Percentiles rank a stretch among this genome's conserved stretches.
These are phyloP conservation scores for Flaveria ramosissima DNA, from an alignment of 129 eudicot species.

Conservation along the genomic window DNA sequence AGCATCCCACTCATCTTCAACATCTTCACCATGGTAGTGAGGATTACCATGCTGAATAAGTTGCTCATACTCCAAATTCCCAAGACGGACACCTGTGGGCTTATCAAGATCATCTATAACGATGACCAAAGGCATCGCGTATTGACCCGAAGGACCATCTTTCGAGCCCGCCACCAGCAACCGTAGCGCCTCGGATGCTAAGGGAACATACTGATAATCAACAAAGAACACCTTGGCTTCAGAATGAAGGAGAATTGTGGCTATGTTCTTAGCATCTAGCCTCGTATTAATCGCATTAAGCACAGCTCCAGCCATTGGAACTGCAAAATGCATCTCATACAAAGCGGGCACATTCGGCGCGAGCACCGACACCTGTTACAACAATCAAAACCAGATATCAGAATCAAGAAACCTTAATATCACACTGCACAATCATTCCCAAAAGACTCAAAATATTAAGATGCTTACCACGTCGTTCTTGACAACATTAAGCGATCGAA, in stretches of 20 bases:
- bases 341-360: slow-evolving; percentile 81
- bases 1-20: slow-evolving; percentile 61
- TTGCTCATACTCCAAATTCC: slow-evolving; percentile 63
- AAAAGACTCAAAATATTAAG: not conserved
- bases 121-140: slow-evolving; percentile 51
- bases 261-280: slow-evolving; percentile 61
- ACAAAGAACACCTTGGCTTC: slow-evolving; percentile 76
- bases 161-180: slow-evolving; percentile 31
- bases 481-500: slow-evolving; percentile 52
- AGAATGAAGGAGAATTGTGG: slow-evolving; percentile 65
- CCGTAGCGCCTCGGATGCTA: slow-evolving; percentile 58
- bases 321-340: slow-evolving; percentile 78
- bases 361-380: slow-evolving; percentile 62
- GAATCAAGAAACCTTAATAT: not conserved
- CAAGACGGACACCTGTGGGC: slow-evolving; percentile 62
- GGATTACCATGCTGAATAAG: slow-evolving; percentile 54
- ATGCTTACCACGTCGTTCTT: slow-evolving; percentile 66
- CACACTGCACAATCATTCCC: too few species aligned
- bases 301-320: slow-evolving; percentile 82
- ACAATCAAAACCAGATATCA: not conserved
- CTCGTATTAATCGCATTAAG: slow-evolving; percentile 72
- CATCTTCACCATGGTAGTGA: slow-evolving; percentile 32
- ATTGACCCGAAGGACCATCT: not conserved
- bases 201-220: slow-evolving; percentile 54
- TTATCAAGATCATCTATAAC: slow-evolving; percentile 62